These are phyloP conservation scores for Sugiyamaella novakii DNA, from an alignment of 1,139 yeast genomes.

Conservation along the genomic window DNA sequence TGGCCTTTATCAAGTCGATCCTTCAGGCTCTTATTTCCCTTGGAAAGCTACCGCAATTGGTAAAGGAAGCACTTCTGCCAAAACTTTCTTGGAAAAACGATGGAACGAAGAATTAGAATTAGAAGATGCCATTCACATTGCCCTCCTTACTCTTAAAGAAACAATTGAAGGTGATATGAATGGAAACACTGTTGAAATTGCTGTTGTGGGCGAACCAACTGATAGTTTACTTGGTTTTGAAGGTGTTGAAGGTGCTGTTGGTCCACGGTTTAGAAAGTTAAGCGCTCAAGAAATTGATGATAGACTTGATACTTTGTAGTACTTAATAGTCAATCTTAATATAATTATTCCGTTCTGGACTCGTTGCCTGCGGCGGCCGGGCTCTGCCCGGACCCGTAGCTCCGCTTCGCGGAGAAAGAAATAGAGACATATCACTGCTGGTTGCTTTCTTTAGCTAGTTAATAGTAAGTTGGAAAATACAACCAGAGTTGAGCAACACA, in stretches of 20 bases:
- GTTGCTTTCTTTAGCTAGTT: too few relatives aligned
- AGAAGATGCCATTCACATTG: slow-evolving; percentile 98
- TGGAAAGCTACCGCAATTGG: slow-evolving; percentile 99
- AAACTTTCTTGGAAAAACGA: slow-evolving; percentile 95
- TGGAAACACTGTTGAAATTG: slow-evolving; percentile 93
- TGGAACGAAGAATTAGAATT: slow-evolving; percentile 97
- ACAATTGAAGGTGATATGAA: slow-evolving; percentile 97
- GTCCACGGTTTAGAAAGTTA: slow-evolving; percentile 87
- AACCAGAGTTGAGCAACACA: too few relatives aligned
- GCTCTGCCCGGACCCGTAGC: background rate
- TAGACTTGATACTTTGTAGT: slow-evolving; percentile 81
- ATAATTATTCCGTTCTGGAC: background rate
- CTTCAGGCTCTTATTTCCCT: slow-evolving; percentile 98
- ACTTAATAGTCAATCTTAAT: background rate
- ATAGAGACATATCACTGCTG: too few relatives aligned
- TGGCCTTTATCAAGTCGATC: slow-evolving; percentile 95
- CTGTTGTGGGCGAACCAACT: slow-evolving; percentile 82
- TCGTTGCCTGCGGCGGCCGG: background rate
- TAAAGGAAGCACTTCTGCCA: slow-evolving; percentile 89
- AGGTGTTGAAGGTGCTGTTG: slow-evolving; percentile 73
- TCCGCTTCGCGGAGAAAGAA: too few relatives aligned
- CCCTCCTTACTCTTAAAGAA: slow-evolving; percentile 90
- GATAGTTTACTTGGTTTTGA: slow-evolving; percentile 79
- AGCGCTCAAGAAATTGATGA: slow-evolving; percentile 92
- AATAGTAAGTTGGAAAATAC: too few relatives aligned